Percentiles rank a stretch among this genome's conserved stretches.
Evolutionary conservation across 441 rosid species (phyloP).

Genomic region (Erodium texanum): DNA sequence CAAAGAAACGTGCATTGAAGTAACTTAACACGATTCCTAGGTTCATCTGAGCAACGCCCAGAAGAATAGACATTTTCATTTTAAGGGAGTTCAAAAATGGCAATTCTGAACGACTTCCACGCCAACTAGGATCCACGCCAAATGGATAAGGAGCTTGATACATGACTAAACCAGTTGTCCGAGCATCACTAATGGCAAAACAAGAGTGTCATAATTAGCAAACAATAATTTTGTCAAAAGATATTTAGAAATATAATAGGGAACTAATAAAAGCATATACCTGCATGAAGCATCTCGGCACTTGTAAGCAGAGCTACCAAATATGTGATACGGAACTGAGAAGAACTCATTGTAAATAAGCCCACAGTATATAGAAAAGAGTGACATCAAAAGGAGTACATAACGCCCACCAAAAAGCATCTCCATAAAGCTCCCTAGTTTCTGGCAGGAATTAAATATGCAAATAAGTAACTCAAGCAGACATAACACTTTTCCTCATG

Average conservation of each 20-base stretch:
- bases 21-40: constrained; percentile 83
- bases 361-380: constrained; percentile 88
- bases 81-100: constrained; percentile 90
- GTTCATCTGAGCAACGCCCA: constrained; percentile 96
- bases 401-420: constrained; percentile 99
- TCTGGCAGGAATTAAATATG: constrained; percentile 14
- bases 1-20: constrained; percentile 70
- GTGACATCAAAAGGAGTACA: constrained; percentile 83
- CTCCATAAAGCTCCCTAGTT: constrained; percentile 77
- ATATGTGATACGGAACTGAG: constrained; percentile 78
- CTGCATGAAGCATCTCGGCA: constrained; percentile 90
- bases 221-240: background rate
- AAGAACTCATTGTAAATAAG: constrained; percentile 89
- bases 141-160: constrained; percentile 58
- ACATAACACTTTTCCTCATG: background rate
- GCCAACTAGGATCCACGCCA: constrained; percentile 95
- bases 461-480: background rate
- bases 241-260: background rate
- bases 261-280: constrained; percentile 27
- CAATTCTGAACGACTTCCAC: constrained; percentile 75
- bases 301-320: constrained; percentile 74
- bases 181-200: constrained; percentile 50
- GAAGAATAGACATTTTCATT: constrained; percentile 98
- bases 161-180: constrained; percentile 69
- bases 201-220: background rate